Evolutionary conservation across 352 stramenopile species (phyloP).

Genomic region (Aphanomyces invadans): DNA sequence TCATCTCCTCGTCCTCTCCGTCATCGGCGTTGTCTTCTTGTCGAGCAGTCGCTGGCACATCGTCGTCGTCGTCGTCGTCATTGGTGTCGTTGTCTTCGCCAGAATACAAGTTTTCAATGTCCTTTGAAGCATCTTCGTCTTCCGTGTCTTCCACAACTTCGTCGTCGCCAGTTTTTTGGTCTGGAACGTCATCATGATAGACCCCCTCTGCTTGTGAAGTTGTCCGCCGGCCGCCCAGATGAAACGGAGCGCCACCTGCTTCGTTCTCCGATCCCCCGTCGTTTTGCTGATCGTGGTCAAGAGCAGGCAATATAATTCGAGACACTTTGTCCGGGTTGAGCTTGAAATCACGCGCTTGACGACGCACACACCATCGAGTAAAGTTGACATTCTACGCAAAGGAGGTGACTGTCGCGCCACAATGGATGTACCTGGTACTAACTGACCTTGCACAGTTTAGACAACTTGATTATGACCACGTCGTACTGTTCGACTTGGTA

Average conservation of each 20-base stretch:
- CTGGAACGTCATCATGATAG: background rate
- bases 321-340: constrained; percentile 34
- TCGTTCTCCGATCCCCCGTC: background rate
- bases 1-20: constrained; percentile 20
- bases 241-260: no score
- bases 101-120: background rate
- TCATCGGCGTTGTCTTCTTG: constrained; percentile 14
- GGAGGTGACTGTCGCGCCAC: no score
- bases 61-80: constrained; percentile 24
- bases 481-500: constrained; percentile 68
- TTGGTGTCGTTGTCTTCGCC: constrained; percentile 24
- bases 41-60: constrained; percentile 6
- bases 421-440: no score
- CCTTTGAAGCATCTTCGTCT: background rate
- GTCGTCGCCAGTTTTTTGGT: constrained; percentile 4
- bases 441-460: constrained; percentile 47
- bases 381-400: constrained; percentile 39
- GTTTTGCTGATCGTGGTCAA: constrained; percentile 25
- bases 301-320: constrained; percentile 12
- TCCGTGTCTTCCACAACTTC: background rate
- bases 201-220: no score
- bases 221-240: no score
- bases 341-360: constrained; percentile 44
- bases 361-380: constrained; percentile 41
- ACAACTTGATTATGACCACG: constrained; percentile 53